These are phyloP conservation scores for Cucurbita maxima DNA, from an alignment of 306 rosid species.

Conservation along the genomic window DNA sequence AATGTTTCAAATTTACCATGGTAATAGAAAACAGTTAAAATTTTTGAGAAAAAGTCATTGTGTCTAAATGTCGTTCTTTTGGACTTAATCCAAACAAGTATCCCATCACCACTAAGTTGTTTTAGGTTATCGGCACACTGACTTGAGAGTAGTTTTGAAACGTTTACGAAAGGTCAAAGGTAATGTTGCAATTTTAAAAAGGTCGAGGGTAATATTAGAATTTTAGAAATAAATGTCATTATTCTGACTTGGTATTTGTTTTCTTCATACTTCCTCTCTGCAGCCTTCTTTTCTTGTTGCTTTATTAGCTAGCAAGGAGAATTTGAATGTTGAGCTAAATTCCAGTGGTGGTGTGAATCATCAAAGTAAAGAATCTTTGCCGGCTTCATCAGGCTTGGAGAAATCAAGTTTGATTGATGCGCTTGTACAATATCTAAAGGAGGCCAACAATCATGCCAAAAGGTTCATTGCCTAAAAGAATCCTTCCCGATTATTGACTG, in stretches of 20 bases:
- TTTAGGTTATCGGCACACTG: too few species aligned
- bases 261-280: constrained; percentile 15
- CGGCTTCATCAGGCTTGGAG: constrained; percentile 22
- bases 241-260: not conserved
- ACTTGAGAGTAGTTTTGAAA: too few species aligned
- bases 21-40: too few species aligned
- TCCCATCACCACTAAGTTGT: too few species aligned
- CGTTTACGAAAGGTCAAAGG: too few species aligned
- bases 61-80: too few species aligned
- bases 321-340: constrained; percentile 21
- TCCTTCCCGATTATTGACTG: not conserved
- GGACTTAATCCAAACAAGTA: too few species aligned
- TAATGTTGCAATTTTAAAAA: too few species aligned
- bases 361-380: constrained; percentile 27
- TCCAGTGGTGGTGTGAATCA: constrained; percentile 26
- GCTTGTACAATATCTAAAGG: constrained; percentile 34
- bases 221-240: not conserved
- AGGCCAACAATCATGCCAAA: constrained; percentile 30
- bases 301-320: constrained; percentile 33
- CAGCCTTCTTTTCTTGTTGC: constrained; percentile 87
- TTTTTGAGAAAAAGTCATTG: too few species aligned
- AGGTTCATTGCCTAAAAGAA: constrained; percentile 26
- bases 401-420: constrained; percentile 35
- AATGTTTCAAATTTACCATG: too few species aligned
- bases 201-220: too few species aligned